Conservation (phyloP, 352 stramenopile species). For the Globisporangium alternatum region DNA sequence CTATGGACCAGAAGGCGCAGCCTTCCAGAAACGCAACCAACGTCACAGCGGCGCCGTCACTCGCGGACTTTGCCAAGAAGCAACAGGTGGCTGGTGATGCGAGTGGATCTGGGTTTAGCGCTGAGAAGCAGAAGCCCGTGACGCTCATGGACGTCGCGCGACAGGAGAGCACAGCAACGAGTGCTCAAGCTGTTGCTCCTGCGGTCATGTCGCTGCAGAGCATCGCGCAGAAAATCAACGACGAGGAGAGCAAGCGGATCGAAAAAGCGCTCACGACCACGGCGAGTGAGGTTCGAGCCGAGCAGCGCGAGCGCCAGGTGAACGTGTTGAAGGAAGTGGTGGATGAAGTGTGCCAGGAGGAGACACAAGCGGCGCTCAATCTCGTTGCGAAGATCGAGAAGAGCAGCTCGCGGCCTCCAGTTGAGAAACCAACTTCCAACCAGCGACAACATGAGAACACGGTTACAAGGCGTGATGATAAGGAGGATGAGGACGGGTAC, state of each 20-base stretch:
- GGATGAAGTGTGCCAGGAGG: constrained; percentile 24
- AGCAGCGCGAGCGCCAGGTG: constrained; percentile 23
- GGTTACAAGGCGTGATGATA: constrained; percentile 6
- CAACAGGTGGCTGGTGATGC: constrained; percentile 7
- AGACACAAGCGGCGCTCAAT: constrained; percentile 24
- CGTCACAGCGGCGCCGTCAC: constrained; percentile 18
- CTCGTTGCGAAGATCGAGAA: constrained; percentile 19
- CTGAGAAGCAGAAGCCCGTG: constrained; percentile 20
- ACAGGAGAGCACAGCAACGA: constrained; percentile 17
- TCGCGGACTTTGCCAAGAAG: constrained; percentile 37
- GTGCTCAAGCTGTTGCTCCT: neutral
- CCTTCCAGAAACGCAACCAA: neutral
- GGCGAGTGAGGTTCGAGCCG: constrained; percentile 37
- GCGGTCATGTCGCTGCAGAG: constrained; percentile 21
- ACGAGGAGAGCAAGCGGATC: constrained; percentile 35
- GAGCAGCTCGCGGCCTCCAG: neutral
- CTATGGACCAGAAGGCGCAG: constrained; percentile 26
- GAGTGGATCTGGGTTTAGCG: neutral
- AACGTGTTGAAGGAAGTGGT: constrained; percentile 25
- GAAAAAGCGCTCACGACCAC: constrained; percentile 30
- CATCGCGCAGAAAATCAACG: constrained; percentile 50
- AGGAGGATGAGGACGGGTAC: constrained; percentile 43
- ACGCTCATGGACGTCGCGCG: constrained; percentile 50
- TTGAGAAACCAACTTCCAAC: neutral
- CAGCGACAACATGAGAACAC: constrained; percentile 1